Base-by-base conservation (phyloP, 2,329 filamentous ascomycete species). In the Aspergillus intermedius region DNA sequence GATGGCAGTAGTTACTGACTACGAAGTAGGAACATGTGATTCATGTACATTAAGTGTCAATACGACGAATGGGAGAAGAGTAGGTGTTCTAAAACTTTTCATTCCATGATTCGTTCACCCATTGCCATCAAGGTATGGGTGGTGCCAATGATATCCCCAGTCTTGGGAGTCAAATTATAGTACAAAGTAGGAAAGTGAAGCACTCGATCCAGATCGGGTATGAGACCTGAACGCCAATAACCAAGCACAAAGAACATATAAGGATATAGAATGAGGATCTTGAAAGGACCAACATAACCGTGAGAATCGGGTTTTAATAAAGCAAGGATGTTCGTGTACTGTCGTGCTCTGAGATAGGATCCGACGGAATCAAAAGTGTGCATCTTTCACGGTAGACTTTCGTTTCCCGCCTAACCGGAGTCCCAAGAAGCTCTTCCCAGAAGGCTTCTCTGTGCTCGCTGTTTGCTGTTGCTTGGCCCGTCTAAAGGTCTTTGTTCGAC, bases 381-480 rank as follows among this genome's bases (percentile, higher is more conserved):
- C 23, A 8, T 13, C 22, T 50, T 50, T 55, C 43, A 47, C 50
- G 13, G 48, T 42, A n/a, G 57, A 60, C 45, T 57, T 57, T 30
- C 57, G 49, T 49, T 50, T 54, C 9, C 52, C 49, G 21, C 56
- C 42, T 21, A 60, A 42, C 55, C 57, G 56, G 28, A 60, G 58
- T 2, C 49, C 57, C 46, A 60, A 54, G 47, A 60, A 57, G 46
- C 54, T 58, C 42, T 59, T 60, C 40, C 50, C 44, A 4, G 47
- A 40, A 12, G 55, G 45, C 17, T 44, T 46, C 12, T 58, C 52
- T 4, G 49, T 48, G 10, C 23, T 13, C 15, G 49, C 54, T 8
- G 42, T 30, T 12, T 51, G 44, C 41, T 52, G 37, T 12, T 49
- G 42, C 41, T 52, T 52, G 48, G 49, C 48, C n/a, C 37, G 51